Evolutionary conservation across 495 filamentous ascomycete genomes (phyloP).

Genomic region (Penicillium taxi): DNA sequence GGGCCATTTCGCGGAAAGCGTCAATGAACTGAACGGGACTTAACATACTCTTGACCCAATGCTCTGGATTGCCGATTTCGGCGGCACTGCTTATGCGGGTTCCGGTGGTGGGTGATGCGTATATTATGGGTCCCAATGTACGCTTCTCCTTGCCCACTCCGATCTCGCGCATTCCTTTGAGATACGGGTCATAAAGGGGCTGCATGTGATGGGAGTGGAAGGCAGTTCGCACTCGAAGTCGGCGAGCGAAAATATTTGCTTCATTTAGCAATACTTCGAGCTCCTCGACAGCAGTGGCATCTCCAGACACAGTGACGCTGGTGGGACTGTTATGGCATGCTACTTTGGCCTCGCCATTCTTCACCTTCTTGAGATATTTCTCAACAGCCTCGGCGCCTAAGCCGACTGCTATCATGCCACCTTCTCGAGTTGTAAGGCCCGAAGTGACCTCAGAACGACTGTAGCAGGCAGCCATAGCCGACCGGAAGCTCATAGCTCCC

Average conservation of each 20-base stretch:
- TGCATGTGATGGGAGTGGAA: slow-evolving; percentile 44
- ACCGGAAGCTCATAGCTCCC: slow-evolving; percentile 9
- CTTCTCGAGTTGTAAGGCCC: slow-evolving; percentile 11
- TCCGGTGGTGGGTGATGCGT: no score
- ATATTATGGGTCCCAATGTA: no score
- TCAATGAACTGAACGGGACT: slow-evolving; percentile 22
- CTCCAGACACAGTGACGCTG: slow-evolving; percentile 35
- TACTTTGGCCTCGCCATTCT: slow-evolving; percentile 10
- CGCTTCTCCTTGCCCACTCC: no score
- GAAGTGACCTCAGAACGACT: slow-evolving; percentile 25
- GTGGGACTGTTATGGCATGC: slow-evolving; percentile 42
- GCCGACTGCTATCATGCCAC: slow-evolving; percentile 26
- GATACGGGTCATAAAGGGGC: background rate
- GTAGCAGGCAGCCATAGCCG: slow-evolving; percentile 13
- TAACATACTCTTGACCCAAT: slow-evolving; percentile 28
- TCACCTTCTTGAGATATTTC: slow-evolving; percentile 4
- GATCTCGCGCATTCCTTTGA: background rate
- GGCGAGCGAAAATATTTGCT: slow-evolving; percentile 1
- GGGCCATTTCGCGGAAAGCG: slow-evolving; percentile 13
- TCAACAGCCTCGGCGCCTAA: slow-evolving; percentile 10
- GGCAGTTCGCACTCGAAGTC: slow-evolving; percentile 42
- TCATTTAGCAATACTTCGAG: slow-evolving; percentile 1
- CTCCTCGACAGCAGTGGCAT: slow-evolving; percentile 28
- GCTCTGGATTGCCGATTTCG: slow-evolving; percentile 4
- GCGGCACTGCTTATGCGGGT: background rate